Evolutionary conservation across 768 basidiomycete species (phyloP).

Genomic region (Atractiella rhizophila): DNA sequence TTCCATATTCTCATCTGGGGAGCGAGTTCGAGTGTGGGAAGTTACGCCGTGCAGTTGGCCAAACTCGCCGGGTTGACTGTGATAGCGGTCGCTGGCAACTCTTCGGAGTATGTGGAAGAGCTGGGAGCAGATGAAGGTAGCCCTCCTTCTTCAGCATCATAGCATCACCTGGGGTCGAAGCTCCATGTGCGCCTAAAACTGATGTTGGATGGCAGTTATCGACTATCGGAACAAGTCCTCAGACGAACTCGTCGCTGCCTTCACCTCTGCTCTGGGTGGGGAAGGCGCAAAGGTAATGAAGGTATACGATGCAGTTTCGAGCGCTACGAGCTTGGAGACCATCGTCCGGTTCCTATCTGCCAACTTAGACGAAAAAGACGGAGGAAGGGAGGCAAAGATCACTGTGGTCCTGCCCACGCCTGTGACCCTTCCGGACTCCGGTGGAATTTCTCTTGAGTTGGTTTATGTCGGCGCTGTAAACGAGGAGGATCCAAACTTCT

Average conservation of each 20-base stretch:
- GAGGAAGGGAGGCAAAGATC: too few species aligned
- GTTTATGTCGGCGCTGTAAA: constrained; percentile 10
- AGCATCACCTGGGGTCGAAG: too few species aligned
- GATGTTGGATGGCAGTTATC: too few species aligned
- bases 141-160: too few species aligned
- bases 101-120: constrained; percentile 1
- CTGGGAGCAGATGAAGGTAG: constrained; percentile 15
- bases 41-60: constrained; percentile 15
- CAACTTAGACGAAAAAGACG: not conserved
- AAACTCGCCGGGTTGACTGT: constrained; percentile 11
- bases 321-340: too few species aligned
- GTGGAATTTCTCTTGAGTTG: constrained; percentile 2
- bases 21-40: constrained; percentile 13
- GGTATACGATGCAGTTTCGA: too few species aligned
- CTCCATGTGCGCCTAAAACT: too few species aligned
- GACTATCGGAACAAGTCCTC: constrained; percentile 2
- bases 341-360: too few species aligned
- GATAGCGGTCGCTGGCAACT: constrained; percentile 13
- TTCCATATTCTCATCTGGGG: constrained; percentile 6
- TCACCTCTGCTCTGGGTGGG: too few species aligned
- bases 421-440: not conserved
- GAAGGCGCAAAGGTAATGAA: too few species aligned
- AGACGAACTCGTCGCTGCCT: not conserved
- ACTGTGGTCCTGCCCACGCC: too few species aligned
- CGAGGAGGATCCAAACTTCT: too few species aligned